Evolutionary conservation across 345 rosid genomes (phyloP).

Genomic region (Turnera subulata): DNA sequence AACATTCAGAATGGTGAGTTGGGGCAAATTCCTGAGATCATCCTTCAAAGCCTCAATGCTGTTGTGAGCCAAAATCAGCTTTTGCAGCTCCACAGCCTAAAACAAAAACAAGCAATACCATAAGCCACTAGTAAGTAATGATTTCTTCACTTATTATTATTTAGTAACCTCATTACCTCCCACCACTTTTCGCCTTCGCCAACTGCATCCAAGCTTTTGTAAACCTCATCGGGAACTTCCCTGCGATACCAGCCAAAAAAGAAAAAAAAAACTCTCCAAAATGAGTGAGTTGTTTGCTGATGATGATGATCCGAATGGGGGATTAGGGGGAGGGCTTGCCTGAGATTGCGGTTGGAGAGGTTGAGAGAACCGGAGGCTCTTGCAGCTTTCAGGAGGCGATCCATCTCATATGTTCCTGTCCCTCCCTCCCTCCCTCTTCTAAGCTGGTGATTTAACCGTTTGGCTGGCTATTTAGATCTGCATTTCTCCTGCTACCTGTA

Average conservation of each 20-base stretch:
- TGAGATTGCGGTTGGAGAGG: slow-evolving; percentile 87
- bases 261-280: too few relatives aligned
- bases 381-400: slow-evolving; percentile 77
- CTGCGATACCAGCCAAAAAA: slow-evolving; percentile 30
- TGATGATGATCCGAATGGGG: too few relatives aligned
- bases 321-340: slow-evolving; percentile 25
- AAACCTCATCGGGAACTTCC: slow-evolving; percentile 75
- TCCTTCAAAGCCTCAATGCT: slow-evolving; percentile 67
- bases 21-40: slow-evolving; percentile 62
- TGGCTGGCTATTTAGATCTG: too few relatives aligned
- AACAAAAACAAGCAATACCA: slow-evolving; percentile 5
- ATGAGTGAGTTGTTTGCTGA: too few relatives aligned
- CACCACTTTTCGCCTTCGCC: slow-evolving; percentile 93
- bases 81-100: slow-evolving; percentile 84
- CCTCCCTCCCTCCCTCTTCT: too few relatives aligned
- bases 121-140: not conserved
- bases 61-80: slow-evolving; percentile 92
- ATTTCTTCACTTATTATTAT: too few relatives aligned
- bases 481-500: too few relatives aligned
- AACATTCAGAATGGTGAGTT: slow-evolving; percentile 65
- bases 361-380: slow-evolving; percentile 88
- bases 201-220: slow-evolving; percentile 48
- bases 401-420: too few relatives aligned
- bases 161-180: slow-evolving; percentile 54
- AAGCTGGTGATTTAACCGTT: too few relatives aligned